A percentile compares a stretch with the other conserved stretches of the same genome.
These are phyloP conservation scores for Fusarium nodosum DNA, from an alignment of 2,329 filamentous ascomycete genomes.

Conservation along the genomic window DNA sequence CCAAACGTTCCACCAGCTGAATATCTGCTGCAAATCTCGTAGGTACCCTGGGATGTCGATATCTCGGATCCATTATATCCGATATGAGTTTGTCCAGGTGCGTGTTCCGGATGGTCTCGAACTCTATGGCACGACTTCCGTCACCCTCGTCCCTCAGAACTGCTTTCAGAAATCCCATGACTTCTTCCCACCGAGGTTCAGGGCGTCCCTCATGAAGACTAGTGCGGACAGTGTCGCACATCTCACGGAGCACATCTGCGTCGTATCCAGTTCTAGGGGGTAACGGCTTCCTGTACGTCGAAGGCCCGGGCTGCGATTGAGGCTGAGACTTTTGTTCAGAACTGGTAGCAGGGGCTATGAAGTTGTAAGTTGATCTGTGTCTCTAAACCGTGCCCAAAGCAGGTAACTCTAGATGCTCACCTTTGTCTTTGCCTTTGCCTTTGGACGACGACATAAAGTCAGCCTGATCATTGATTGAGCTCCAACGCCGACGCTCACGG, in stretches of 20 bases:
- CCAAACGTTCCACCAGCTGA: constrained; percentile 56
- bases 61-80: constrained; percentile 55
- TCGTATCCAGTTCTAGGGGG: constrained; percentile 30
- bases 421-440: constrained; percentile 22
- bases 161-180: constrained; percentile 58
- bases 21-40: constrained; percentile 54
- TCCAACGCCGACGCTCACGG: constrained; percentile 29
- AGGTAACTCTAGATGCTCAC: constrained; percentile 24
- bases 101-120: constrained; percentile 57
- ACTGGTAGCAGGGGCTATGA: constrained; percentile 32
- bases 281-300: constrained; percentile 3
- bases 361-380: constrained; percentile 30
- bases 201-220: constrained; percentile 53
- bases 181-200: constrained; percentile 53
- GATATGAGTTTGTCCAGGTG: constrained; percentile 61
- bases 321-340: constrained; percentile 10
- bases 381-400: not conserved
- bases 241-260: constrained; percentile 49
- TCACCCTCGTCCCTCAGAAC: constrained; percentile 57
- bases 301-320: constrained; percentile 5
- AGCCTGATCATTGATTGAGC: constrained; percentile 26
- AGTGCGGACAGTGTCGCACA: constrained; percentile 60
- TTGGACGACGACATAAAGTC: constrained; percentile 31
- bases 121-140: constrained; percentile 53
- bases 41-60: constrained; percentile 47